Evolutionary conservation across 805 yeast genomes (phyloP), one percentile per base, ranked within the genome.

Genomic region (Sugiyamaella smithiae): DNA sequence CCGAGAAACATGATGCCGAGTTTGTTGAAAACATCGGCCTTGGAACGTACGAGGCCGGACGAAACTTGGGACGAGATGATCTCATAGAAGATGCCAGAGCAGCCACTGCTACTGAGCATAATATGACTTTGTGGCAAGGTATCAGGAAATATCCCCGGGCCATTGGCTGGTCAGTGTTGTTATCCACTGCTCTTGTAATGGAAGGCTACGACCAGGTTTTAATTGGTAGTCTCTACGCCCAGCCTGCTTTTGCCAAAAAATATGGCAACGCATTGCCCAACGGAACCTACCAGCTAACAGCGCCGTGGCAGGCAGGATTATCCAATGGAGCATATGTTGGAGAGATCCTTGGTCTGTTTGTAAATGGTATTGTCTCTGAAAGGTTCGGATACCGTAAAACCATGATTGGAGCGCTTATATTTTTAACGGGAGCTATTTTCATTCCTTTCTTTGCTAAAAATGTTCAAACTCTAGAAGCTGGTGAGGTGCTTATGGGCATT

Each of bases 141-240:
- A 31, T 72, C 31, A 63, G 57, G 46, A 62, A 64, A 14, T 71
- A 72, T 54, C 76, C 75, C n/a, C 64, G 63, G 46, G 78, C 78
- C 3, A 70, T 68, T 3, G 56, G 64, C 45, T 75, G 79, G 79
- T 71, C 78, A 2, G 50, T 74, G 16, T 59, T 75, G 29, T 57
- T 76, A 32, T 71, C 78, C 3, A 56, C 70, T 3, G 70, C 76
- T 24, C 60, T 75, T 49, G 56, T 75, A 43, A 74, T 74, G 78
- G 78, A 74, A 52, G 79, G 78, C 19, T 75, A 72, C 60, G 78
- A 75, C 54, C 59, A 66, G 16, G 62, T 62, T 43, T 62, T 75
- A 40, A 60, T 75, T 42, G 56, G 61, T 26, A 63, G 72, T 4
- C 69, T 76, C 56, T 75, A 65, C 59, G 76, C 71, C 5, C 49